These are phyloP conservation scores for Sphaerobolus stellatus DNA, from an alignment of 1,284 basidiomycete species.

Conservation along the genomic window DNA sequence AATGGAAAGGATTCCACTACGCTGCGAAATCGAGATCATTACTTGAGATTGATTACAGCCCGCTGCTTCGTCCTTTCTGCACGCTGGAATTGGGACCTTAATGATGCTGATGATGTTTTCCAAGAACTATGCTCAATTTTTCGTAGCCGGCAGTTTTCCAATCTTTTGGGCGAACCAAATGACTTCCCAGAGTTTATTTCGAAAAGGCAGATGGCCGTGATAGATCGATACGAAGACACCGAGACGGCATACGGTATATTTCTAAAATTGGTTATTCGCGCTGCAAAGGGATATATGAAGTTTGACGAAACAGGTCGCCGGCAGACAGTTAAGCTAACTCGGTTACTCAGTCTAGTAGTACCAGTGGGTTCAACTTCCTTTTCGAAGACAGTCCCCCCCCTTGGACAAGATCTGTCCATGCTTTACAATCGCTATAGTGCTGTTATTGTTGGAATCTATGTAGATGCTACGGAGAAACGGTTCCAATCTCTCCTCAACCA, in stretches of 20 bases:
- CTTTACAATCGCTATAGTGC: slow-evolving; percentile 86
- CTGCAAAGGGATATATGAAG: slow-evolving; percentile 38
- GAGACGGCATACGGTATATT: slow-evolving; percentile 83
- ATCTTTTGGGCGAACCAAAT: slow-evolving; percentile 70
- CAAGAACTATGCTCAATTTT: slow-evolving; percentile 75
- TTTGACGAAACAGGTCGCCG: slow-evolving; percentile 34
- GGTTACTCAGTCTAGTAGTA: slow-evolving; percentile 76
- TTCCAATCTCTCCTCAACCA: slow-evolving; percentile 56
- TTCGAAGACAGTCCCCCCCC: slow-evolving; percentile 53
- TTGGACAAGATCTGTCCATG: slow-evolving; percentile 66
- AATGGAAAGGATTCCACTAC: slow-evolving; percentile 31
- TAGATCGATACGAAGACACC: slow-evolving; percentile 49
- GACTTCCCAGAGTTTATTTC: slow-evolving; percentile 82
- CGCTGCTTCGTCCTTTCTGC: slow-evolving; percentile 73
- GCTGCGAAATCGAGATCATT: slow-evolving; percentile 61
- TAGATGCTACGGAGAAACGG: slow-evolving; percentile 57
- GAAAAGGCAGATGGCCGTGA: slow-evolving; percentile 54
- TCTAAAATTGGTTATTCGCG: slow-evolving; percentile 71
- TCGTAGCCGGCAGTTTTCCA: slow-evolving; percentile 75
- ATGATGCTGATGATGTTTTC: slow-evolving; percentile 60
- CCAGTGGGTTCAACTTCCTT: slow-evolving; percentile 74
- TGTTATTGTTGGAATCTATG: slow-evolving; percentile 73
- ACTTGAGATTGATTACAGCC: slow-evolving; percentile 70
- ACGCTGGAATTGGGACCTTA: slow-evolving; percentile 75
- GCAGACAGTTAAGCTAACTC: slow-evolving; percentile 56